phyloP scores from a whole-genome alignment of 345 rosid species.

The Corymbia maculata region DNA sequence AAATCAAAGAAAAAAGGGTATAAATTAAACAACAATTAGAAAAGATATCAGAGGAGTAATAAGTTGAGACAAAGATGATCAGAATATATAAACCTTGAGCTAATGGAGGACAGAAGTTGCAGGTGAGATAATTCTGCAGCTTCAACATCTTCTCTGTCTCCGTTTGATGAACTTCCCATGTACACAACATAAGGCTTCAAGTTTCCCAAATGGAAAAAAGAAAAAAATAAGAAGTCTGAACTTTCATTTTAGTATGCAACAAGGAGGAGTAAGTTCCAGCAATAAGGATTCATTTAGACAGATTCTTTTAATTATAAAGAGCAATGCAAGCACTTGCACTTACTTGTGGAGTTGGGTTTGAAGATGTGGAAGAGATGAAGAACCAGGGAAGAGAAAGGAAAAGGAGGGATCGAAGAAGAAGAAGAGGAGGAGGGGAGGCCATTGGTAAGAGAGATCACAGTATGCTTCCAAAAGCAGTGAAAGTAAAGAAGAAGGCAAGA shows the following conservation, averaged over 20 bases:
- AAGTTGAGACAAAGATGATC: neutral
- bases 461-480: neutral
- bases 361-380: slow-evolving; percentile 1
- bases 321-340: neutral
- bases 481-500: neutral
- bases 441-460: neutral
- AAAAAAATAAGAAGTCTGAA: neutral
- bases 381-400: slow-evolving; percentile 4
- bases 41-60: neutral
- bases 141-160: neutral
- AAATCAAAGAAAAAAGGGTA: neutral
- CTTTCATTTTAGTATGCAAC: neutral
- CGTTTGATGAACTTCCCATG: slow-evolving; percentile 51
- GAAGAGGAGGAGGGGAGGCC: slow-evolving; percentile 21
- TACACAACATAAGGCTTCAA: slow-evolving; percentile 56
- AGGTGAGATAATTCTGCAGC: slow-evolving; percentile 25
- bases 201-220: neutral
- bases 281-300: neutral
- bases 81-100: slow-evolving; percentile 20
- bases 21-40: neutral
- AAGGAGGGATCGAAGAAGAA: slow-evolving; percentile 7
- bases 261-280: neutral
- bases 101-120: slow-evolving; percentile 36
- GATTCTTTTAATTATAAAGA: neutral
- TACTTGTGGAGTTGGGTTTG: slow-evolving; percentile 24